Evolutionary conservation across 345 rosid species (phyloP).

Genomic region (Zanthoxylum bungeanum): DNA sequence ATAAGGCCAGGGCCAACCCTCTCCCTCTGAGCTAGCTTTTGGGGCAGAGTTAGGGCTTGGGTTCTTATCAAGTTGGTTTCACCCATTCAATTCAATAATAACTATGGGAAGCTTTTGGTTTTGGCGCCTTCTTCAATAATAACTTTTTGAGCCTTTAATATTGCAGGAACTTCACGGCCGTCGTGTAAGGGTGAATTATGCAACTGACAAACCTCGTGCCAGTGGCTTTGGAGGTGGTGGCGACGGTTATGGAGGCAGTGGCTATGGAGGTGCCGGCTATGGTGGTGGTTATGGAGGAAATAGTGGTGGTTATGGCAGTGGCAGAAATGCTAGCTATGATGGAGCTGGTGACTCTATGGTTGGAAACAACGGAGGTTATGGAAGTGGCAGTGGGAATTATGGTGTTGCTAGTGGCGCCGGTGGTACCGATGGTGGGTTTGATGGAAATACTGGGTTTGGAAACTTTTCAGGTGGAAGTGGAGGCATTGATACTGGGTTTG

Average conservation of each 20-base stretch:
- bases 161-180: slow-evolving; percentile 79
- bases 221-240: slow-evolving; percentile 27
- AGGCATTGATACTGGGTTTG: too few species aligned
- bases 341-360: slow-evolving; percentile 24
- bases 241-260: not conserved
- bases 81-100: not conserved
- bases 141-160: not conserved
- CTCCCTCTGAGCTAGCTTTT: too few species aligned
- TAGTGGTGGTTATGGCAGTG: slow-evolving; percentile 7
- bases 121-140: not conserved
- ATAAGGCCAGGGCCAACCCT: too few species aligned
- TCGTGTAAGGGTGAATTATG: slow-evolving; percentile 72
- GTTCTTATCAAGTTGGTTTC: too few species aligned
- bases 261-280: slow-evolving; percentile 2
- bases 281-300: slow-evolving; percentile 27
- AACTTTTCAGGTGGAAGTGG: too few species aligned
- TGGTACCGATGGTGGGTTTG: too few species aligned
- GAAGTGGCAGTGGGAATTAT: slow-evolving; percentile 17
- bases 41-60: too few species aligned
- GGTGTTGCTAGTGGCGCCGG: slow-evolving; percentile 20
- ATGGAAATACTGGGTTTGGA: too few species aligned
- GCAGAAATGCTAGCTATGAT: slow-evolving; percentile 21
- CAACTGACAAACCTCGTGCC: slow-evolving; percentile 59
- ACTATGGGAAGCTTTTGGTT: not conserved
- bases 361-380: slow-evolving; percentile 37